A percentile compares a stretch with the other conserved stretches of the same genome.
These are phyloP conservation scores for Hirsutella thompsonii DNA, from an alignment of 2,329 filamentous ascomycete species.

Conservation along the genomic window DNA sequence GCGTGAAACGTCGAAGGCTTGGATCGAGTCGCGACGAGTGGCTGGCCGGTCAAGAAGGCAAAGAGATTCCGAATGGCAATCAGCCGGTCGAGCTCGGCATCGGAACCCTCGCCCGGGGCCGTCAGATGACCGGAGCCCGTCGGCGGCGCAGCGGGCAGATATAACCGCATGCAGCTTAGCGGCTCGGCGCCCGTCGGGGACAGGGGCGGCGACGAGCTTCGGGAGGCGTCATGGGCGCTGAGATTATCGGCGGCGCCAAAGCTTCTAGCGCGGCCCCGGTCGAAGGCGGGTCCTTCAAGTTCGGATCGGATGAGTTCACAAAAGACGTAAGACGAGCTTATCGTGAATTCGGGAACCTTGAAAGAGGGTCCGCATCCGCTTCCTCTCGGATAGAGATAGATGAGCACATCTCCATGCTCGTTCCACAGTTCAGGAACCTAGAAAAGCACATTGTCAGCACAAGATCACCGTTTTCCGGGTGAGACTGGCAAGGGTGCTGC, in stretches of 20 bases:
- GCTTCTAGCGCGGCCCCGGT: slow-evolving; percentile 25
- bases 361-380: slow-evolving; percentile 43
- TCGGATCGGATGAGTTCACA: slow-evolving; percentile 38
- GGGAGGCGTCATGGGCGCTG: slow-evolving; percentile 34
- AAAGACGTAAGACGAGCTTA: slow-evolving; percentile 41
- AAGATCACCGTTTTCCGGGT: too few relatives aligned
- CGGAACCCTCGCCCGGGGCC: slow-evolving; percentile 17
- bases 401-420: slow-evolving; percentile 40
- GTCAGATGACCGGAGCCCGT: slow-evolving; percentile 20
- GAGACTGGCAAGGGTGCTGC: neutral
- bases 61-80: slow-evolving; percentile 52
- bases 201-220: slow-evolving; percentile 22
- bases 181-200: slow-evolving; percentile 23
- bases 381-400: slow-evolving; percentile 42
- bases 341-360: slow-evolving; percentile 41
- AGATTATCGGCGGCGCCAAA: slow-evolving; percentile 35
- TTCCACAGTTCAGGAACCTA: slow-evolving; percentile 56
- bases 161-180: slow-evolving; percentile 32
- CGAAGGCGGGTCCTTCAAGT: slow-evolving; percentile 15
- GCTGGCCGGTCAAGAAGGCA: slow-evolving; percentile 50
- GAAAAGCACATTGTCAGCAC: neutral
- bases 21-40: slow-evolving; percentile 43
- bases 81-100: slow-evolving; percentile 37
- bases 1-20: slow-evolving; percentile 39
- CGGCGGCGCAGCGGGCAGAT: slow-evolving; percentile 35